Conservation (phyloP, 352 stramenopile species). For the Globisporangium alternatum region DNA sequence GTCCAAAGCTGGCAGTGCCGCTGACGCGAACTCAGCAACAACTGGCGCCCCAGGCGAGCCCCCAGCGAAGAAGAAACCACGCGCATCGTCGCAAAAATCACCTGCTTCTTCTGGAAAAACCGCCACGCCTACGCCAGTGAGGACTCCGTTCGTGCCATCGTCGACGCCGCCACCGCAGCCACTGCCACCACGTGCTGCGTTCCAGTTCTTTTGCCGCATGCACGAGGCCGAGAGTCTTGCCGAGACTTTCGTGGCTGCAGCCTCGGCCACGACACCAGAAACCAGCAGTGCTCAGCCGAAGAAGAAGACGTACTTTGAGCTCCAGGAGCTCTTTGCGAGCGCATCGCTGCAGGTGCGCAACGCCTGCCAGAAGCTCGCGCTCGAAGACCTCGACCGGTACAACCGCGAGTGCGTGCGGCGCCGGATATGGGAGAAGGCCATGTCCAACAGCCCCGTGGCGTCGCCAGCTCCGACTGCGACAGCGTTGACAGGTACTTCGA, state of each 20-base stretch:
- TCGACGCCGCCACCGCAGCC: constrained; percentile 36
- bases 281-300: not conserved
- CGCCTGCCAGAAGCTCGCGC: constrained; percentile 44
- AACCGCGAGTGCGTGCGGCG: constrained; percentile 56
- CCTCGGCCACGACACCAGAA: not conserved
- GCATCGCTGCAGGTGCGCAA: constrained; percentile 28
- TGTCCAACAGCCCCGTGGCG: constrained; percentile 13
- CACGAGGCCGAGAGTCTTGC: constrained; percentile 22
- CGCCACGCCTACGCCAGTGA: constrained; percentile 15
- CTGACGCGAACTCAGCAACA: not conserved
- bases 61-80: constrained; percentile 4
- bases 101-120: constrained; percentile 12
- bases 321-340: constrained; percentile 29
- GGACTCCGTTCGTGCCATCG: constrained; percentile 33
- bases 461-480: not conserved
- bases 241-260: not conserved
- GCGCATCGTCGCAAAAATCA: constrained; percentile 6
- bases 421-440: constrained; percentile 62
- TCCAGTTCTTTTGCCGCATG: constrained; percentile 45
- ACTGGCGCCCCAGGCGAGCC: not conserved
- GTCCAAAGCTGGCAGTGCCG: constrained; percentile 4
- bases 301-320: constrained; percentile 19
- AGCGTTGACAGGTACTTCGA: not conserved
- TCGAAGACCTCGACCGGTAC: constrained; percentile 51
- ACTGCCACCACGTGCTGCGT: constrained; percentile 24